Evolutionary conservation across 805 yeast species (phyloP).

Genomic region (Suhomyces pyralidae): DNA sequence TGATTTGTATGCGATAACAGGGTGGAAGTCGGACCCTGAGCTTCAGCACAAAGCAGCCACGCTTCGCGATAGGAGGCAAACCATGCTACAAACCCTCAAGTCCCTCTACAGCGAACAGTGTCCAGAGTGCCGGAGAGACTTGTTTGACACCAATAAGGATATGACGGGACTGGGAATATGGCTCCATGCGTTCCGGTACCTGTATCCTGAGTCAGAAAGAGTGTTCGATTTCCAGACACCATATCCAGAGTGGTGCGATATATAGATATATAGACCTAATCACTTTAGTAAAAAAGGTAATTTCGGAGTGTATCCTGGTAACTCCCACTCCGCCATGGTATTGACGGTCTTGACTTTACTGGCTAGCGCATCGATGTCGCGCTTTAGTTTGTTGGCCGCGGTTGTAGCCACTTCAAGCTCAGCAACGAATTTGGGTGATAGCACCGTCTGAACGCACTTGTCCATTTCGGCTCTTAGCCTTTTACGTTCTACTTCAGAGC

Average conservation of each 20-base stretch:
- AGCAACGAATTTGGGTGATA: background rate
- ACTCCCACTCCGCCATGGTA: slow-evolving; percentile 11
- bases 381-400: slow-evolving; percentile 1
- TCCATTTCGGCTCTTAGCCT: slow-evolving; percentile 9
- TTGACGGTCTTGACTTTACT: slow-evolving; percentile 1
- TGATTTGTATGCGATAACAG: slow-evolving; percentile 13
- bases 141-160: slow-evolving; percentile 29
- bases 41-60: slow-evolving; percentile 13
- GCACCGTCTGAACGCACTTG: slow-evolving; percentile 9
- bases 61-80: slow-evolving; percentile 20
- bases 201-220: slow-evolving; percentile 15
- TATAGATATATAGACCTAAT: slow-evolving; percentile 6
- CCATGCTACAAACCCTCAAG: slow-evolving; percentile 29
- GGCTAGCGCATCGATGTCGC: background rate
- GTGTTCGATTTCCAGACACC: slow-evolving; percentile 40
- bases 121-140: slow-evolving; percentile 28
- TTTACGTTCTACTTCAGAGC: slow-evolving; percentile 13
- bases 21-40: slow-evolving; percentile 10
- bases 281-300: slow-evolving; percentile 19
- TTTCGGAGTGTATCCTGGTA: slow-evolving; percentile 19
- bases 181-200: slow-evolving; percentile 47
- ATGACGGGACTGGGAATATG: slow-evolving; percentile 34
- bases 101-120: slow-evolving; percentile 22
- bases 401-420: background rate
- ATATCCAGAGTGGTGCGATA: slow-evolving; percentile 48